phyloP scores from a whole-genome alignment of 2,329 filamentous ascomycete species.

The Fusarium fracticaudum region DNA sequence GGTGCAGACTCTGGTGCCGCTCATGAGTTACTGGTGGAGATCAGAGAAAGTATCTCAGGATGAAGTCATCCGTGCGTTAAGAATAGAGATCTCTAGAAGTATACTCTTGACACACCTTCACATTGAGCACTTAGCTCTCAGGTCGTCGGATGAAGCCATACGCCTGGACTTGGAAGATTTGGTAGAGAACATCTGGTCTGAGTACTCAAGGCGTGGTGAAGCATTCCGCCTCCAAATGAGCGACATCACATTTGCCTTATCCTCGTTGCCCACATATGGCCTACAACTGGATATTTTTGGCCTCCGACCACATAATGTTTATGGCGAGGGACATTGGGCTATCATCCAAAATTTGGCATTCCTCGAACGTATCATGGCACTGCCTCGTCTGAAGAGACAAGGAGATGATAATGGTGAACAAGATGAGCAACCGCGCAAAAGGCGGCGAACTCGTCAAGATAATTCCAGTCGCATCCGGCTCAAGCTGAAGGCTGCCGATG shows the following conservation, averaged over 20 bases:
- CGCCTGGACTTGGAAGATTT: constrained; percentile 69
- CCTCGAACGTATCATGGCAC: constrained; percentile 61
- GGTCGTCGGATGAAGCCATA: constrained; percentile 52
- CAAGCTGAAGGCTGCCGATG: constrained; percentile 57
- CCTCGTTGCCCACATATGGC: constrained; percentile 54
- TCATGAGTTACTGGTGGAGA: constrained; percentile 82
- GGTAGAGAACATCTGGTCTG: constrained; percentile 74
- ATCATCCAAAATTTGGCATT: constrained; percentile 67
- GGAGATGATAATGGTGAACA: constrained; percentile 40
- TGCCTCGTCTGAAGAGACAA: constrained; percentile 35
- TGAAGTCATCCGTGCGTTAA: constrained; percentile 69
- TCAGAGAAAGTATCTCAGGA: constrained; percentile 71
- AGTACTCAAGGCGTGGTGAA: constrained; percentile 78
- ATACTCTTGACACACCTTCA: constrained; percentile 74
- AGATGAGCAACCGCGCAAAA: constrained; percentile 63
- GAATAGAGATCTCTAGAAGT: constrained; percentile 80
- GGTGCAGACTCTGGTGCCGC: constrained; percentile 70
- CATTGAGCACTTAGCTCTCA: constrained; percentile 64
- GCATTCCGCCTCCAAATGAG: constrained; percentile 80
- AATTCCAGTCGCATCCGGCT: constrained; percentile 57
- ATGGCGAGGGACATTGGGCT: constrained; percentile 69
- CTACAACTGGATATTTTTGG: constrained; percentile 62
- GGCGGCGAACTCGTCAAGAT: constrained; percentile 54
- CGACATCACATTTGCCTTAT: constrained; percentile 71
- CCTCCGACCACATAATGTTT: constrained; percentile 61